Base-by-base conservation (phyloP, 108 stramenopile species). In the Seminavis robusta region DNA sequence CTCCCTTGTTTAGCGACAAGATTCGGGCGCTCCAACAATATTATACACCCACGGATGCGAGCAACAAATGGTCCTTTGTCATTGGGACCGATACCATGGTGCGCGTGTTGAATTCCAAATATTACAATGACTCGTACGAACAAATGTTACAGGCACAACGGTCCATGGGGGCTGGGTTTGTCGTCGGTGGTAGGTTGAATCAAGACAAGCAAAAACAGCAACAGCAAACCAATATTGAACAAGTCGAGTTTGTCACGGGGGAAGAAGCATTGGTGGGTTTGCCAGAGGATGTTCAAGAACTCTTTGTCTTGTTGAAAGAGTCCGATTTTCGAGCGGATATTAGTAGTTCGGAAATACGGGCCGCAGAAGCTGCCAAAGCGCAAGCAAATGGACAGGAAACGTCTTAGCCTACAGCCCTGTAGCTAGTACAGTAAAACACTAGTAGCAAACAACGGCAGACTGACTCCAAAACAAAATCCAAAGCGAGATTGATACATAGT, bases 51-150 rank as follows among this genome's bases (percentile, higher is more conserved):
- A 45, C 32, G n/a, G 33, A 13, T 1, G 46, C 4, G 45, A 46
- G 23, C 63, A 34, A 24, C n/a, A n/a, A n/a, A n/a, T 55, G 86
- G 59, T 68, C 67, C 15, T 94, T 96, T 71, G 82, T 88, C 0
- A 71, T 96, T 38, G 95, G 95, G 2, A 79, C 87, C 7, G 95
- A 96, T 59, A 96, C 95, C 0, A 54, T 92, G 58, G 64, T 84
- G n/a, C 71, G 95, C 43, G 65, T 96, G 21, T 54, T 96, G 33
- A 63, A 94, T 49, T 83, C 90, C n/a, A 94, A 92, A 45, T 96
- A 96, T 49, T 96, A 94, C 65, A 67, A 56, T 1, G 57, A 84
- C 53, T 72, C 63, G 29, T 21, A 48, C n/a, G 69, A 65, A 16
- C 47, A 69, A 23, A 86, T 86, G 83, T 19, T 84, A 2, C 28